These are phyloP conservation scores for Penicillium silybi DNA, from an alignment of 495 filamentous ascomycete genomes.

Conservation along the genomic window DNA sequence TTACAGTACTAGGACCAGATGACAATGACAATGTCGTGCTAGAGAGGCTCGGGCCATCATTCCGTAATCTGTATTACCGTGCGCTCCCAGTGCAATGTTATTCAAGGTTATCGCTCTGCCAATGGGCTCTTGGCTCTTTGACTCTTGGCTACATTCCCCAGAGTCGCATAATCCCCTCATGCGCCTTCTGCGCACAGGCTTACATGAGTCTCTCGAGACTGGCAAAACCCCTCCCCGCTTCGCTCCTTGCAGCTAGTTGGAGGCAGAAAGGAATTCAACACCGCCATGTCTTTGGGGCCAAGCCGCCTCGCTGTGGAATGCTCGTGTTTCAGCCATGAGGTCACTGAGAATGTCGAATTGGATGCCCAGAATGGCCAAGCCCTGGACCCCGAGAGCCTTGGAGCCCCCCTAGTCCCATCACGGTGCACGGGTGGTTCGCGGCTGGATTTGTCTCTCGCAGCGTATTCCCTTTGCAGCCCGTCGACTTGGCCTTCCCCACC, in stretches of 20 bases:
- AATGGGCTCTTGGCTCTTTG: neutral
- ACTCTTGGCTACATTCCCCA: neutral
- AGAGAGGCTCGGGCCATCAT: neutral
- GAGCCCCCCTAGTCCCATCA: neutral
- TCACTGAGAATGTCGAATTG: neutral
- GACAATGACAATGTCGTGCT: neutral
- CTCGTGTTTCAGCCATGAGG: neutral
- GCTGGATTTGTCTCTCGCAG: neutral
- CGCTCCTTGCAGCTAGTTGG: neutral
- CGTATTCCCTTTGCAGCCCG: constrained; percentile 2
- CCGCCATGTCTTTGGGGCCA: neutral
- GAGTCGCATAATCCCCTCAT: neutral
- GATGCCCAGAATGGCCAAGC: neutral
- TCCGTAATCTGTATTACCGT: neutral
- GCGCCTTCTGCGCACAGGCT: neutral
- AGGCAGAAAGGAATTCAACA: neutral
- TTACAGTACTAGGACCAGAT: neutral
- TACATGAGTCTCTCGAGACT: neutral
- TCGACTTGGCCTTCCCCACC: neutral
- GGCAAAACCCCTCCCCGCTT: neutral
- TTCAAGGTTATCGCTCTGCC: neutral
- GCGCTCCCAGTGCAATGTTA: neutral
- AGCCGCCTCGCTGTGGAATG: neutral
- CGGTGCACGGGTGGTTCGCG: neutral
- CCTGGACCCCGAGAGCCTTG: neutral